Base-by-base conservation (phyloP, 2,329 filamentous ascomycete species). In the Aplosporella prunicola region DNA sequence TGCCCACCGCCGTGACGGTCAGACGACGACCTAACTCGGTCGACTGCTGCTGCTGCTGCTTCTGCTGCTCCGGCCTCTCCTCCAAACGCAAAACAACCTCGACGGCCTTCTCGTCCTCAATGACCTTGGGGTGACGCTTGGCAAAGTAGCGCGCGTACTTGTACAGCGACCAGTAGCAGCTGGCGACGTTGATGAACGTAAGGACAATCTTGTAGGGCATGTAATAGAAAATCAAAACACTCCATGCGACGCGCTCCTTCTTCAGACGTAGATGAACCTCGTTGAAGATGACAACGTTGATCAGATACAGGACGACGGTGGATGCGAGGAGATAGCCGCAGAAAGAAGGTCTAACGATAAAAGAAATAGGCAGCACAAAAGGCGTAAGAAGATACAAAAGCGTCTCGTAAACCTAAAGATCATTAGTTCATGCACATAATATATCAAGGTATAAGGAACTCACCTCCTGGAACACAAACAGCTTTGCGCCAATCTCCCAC, bases 401-500 rank as follows among this genome's bases (percentile, higher is more conserved):
- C n/a, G n/a, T n/a, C n/a, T n/a, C n/a, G n/a, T n/a, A n/a, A n/a
- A n/a, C n/a, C n/a, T n/a, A n/a, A n/a, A n/a, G n/a, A n/a, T n/a
- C n/a, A n/a, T n/a, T n/a, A n/a, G n/a, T n/a, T n/a, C n/a, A n/a
- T n/a, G n/a, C n/a, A n/a, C n/a, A n/a, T n/a, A n/a, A n/a, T n/a
- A n/a, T n/a, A n/a, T n/a, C n/a, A n/a, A n/a, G n/a, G n/a, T n/a
- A n/a, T n/a, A n/a, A n/a, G n/a, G n/a, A n/a, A n/a, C n/a, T n/a
- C n/a, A n/a, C n/a, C n/a, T n/a, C n/a, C n/a, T n/a, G n/a, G n/a
- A n/a, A 60, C 11, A 70, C 66, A 27, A 66, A 68, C 9, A 70
- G 46, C 49, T 71, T 71, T 1, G 66, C 56, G 3, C 65, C 65
- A n/a, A 71, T 43, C 43, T 71, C 68, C 56, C 61, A 68, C 51